Evolutionary conservation across 2,329 filamentous ascomycete species (phyloP).

Genomic region (Aspergillus tamarii): DNA sequence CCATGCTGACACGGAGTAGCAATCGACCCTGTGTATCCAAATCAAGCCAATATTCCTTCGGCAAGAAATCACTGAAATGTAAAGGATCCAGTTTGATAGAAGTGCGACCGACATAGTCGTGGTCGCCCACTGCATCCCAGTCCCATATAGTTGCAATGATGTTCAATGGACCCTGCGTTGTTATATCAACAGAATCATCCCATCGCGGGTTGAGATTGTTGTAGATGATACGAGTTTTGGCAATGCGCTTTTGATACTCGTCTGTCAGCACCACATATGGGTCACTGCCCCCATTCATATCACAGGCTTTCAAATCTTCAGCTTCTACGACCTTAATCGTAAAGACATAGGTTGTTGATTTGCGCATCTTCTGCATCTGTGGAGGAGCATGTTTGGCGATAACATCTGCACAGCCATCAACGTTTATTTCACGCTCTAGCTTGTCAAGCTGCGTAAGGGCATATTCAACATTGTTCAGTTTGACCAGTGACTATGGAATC

Average conservation of each 20-base stretch:
- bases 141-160: conserved; percentile 98
- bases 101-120: conserved; percentile 96
- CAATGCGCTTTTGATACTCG: conserved; percentile 94
- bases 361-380: conserved; percentile 67
- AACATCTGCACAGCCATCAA: conserved; percentile 84
- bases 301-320: conserved; percentile 97
- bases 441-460: conserved; percentile 90
- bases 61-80: conserved; percentile 94
- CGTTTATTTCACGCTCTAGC: conserved; percentile 85
- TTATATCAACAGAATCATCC: conserved; percentile 97
- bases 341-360: conserved; percentile 89
- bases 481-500: conserved; percentile 79
- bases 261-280: conserved; percentile 96
- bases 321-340: conserved; percentile 98
- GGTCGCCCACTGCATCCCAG: conserved; percentile 94
- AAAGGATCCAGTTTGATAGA: conserved; percentile 97
- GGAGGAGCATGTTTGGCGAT: conserved; percentile 75
- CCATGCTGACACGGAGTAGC: conserved; percentile 93
- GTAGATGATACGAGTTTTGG: conserved; percentile 91
- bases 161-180: conserved; percentile 86
- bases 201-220: conserved; percentile 89
- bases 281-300: conserved; percentile 90
- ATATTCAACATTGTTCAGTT: conserved; percentile 96
- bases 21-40: conserved; percentile 92
- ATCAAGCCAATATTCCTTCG: conserved; percentile 96